These are phyloP conservation scores for Aureobasidium sp. DNA, from an alignment of 2,329 filamentous ascomycete species.

Conservation along the genomic window DNA sequence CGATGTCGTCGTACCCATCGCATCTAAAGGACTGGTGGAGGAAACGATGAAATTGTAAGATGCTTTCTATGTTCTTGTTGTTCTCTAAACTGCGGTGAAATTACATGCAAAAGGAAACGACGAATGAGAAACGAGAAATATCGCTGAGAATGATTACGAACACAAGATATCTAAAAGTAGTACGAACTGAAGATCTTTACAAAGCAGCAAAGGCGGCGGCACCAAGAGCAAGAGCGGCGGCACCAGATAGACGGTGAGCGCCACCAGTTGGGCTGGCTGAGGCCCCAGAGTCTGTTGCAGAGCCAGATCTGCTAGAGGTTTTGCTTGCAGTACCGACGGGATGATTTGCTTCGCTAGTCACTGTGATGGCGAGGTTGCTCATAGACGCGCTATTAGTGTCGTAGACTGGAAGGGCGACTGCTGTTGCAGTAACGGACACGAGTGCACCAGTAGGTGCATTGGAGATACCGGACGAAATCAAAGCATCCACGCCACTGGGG, in stretches of 20 bases:
- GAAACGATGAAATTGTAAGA: background rate
- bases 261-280: conserved; percentile 10
- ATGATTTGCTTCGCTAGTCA: conserved; percentile 45
- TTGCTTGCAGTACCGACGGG: conserved; percentile 36
- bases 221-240: conserved; percentile 11
- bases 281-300: background rate
- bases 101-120: background rate
- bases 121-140: background rate
- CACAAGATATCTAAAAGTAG: background rate
- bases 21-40: too few species aligned
- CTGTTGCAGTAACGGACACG: conserved; percentile 48
- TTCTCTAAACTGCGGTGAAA: background rate
- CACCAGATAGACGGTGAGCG: conserved; percentile 9
- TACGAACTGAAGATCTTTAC: background rate
- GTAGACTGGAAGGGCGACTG: conserved; percentile 50
- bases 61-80: background rate
- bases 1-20: too few species aligned
- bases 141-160: background rate
- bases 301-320: background rate
- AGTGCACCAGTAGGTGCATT: conserved; percentile 50
- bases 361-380: conserved; percentile 51
- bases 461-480: conserved; percentile 69
- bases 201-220: conserved; percentile 6
- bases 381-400: conserved; percentile 49
- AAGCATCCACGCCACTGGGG: conserved; percentile 57